Conservation (phyloP, 2,329 filamentous ascomycete genomes). For the Xylaria sp. region DNA sequence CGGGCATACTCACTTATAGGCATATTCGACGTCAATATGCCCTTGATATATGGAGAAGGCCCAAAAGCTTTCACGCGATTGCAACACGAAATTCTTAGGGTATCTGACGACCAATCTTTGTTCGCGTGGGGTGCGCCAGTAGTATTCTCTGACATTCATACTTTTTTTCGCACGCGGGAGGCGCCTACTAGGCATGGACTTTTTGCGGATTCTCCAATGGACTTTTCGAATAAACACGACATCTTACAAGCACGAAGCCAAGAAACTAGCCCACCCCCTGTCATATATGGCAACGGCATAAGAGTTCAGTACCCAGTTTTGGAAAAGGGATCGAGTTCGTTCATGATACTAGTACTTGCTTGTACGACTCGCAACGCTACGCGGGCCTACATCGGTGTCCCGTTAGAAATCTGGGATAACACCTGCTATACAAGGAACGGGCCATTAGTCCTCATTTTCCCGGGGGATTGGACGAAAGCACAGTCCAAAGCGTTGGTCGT, state of each 20-base stretch:
- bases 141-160: constrained; percentile 10
- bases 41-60: constrained; percentile 27
- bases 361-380: constrained; percentile 5
- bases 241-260: not conserved
- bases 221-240: constrained; percentile 10
- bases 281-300: constrained; percentile 10
- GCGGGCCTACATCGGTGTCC: constrained; percentile 6
- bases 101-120: constrained; percentile 27
- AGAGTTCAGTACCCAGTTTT: constrained; percentile 15
- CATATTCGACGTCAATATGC: constrained; percentile 21
- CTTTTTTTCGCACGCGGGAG: not conserved
- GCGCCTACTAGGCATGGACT: not conserved
- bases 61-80: constrained; percentile 20
- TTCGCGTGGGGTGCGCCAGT: constrained; percentile 22
- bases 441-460: constrained; percentile 11
- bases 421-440: constrained; percentile 11
- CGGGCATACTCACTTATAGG: constrained; percentile 22
- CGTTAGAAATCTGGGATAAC: not conserved
- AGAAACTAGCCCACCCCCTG: constrained; percentile 3
- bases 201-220: constrained; percentile 10
- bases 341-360: constrained; percentile 18
- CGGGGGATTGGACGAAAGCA: constrained; percentile 12
- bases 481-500: not conserved
- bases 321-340: not conserved
- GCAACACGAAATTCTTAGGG: constrained; percentile 26